Evolutionary conservation across 1,284 basidiomycete genomes (phyloP).

Genomic region (Chalciporus piperatoides): DNA sequence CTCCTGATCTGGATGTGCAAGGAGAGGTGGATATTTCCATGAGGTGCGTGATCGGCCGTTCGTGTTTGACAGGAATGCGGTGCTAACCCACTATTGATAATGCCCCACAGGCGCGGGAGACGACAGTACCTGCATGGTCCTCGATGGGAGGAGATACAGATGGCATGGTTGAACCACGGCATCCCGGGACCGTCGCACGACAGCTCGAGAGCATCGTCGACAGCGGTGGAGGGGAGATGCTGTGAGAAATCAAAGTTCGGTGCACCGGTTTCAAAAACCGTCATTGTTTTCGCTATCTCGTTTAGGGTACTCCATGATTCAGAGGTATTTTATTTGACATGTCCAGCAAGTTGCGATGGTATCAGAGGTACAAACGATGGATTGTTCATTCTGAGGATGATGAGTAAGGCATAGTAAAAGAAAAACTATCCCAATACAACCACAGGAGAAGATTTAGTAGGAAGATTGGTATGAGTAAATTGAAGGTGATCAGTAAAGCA

Average conservation of each 20-base stretch:
- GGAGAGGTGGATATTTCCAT: conserved; percentile 93
- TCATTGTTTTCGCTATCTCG: neutral
- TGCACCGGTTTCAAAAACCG: neutral
- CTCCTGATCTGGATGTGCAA: conserved; percentile 93
- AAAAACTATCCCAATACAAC: too few relatives aligned
- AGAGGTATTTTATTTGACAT: too few relatives aligned
- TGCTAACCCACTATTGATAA: neutral
- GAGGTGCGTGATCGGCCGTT: conserved; percentile 53
- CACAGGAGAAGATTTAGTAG: too few relatives aligned
- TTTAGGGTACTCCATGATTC: too few relatives aligned
- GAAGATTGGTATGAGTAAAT: too few relatives aligned
- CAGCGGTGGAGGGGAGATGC: conserved; percentile 88
- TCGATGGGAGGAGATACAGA: conserved; percentile 90
- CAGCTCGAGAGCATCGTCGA: conserved; percentile 89
- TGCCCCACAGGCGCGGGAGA: conserved; percentile 54
- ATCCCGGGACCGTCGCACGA: conserved; percentile 87
- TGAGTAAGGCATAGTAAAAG: too few relatives aligned
- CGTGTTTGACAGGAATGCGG: too few relatives aligned
- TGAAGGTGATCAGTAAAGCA: too few relatives aligned
- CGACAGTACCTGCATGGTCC: conserved; percentile 85
- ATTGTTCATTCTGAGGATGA: too few relatives aligned
- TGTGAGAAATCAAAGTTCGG: conserved; percentile 41
- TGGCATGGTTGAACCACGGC: conserved; percentile 85
- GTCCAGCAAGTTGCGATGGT: too few relatives aligned
- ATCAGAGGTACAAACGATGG: too few relatives aligned